Evolutionary conservation across 2,329 filamentous ascomycete genomes (phyloP), one percentile per base, ranked within the genome.

Genomic region (Furcasterigmium sp.): DNA sequence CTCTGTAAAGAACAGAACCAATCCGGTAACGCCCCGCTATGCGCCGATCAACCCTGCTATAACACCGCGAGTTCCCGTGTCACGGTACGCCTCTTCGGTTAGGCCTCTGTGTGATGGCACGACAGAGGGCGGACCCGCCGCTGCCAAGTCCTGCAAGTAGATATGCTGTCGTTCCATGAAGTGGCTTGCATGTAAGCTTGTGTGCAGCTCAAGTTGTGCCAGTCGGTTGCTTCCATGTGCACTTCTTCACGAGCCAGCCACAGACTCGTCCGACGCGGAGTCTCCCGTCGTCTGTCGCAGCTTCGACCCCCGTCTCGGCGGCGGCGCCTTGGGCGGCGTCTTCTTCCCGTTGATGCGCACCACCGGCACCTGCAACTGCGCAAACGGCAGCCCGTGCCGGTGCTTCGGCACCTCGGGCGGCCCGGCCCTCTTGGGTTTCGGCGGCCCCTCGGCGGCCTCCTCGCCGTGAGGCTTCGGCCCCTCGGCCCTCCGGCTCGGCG

Each of bases 401-500:
- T 80, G 76, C 52, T 65, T 76, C 2, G 78, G 78, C 17, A 82
- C 73, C 37, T 69, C 70, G 3, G 78, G 78, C n/a, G n/a, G n/a
- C 5, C 77, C 58, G 3, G 66, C 65, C 51, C 71, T 76, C 56
- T 71, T 76, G 8, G 65, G 53, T 45, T 60, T 65, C 23, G 56
- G 32, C 19, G 46, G 26, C 34, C 20, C 39, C 25, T 46, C 45
- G 39, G 52, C 51, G 10, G 52, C 46, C 10, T 53, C 52, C 10
- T 51, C 56, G 32, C 57, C 55, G 29, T 57, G 58, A 18, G 53
- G 51, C 17, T 53, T 48, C 2, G 44, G 18, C 25, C 25, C 53
- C 13, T 59, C 61, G 37, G 62, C 58, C 47, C 69, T 80, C 37
- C 84, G 75, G 58, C 87, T 89, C 6, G 87, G 88, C 15, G 88